Evolutionary conservation across 2,329 filamentous ascomycete genomes (phyloP), one percentile per base, ranked within the genome.

Genomic region (Cordyceps tenuipes): DNA sequence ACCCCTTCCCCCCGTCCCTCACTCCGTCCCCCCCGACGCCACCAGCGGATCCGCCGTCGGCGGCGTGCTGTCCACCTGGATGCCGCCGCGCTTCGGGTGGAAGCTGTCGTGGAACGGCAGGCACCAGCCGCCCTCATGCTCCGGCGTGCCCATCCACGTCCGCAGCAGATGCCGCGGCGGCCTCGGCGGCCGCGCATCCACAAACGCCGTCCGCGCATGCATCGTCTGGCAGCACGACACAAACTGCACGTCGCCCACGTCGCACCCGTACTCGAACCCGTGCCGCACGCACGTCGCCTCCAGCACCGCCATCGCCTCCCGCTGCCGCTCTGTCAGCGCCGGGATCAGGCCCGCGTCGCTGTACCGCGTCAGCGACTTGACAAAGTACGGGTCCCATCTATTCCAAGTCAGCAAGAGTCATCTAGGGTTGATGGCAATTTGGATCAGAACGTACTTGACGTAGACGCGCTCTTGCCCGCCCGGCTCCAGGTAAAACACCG

Each of bases 381-480:
- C 84, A 71, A 88, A 96, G 80, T 96, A 95, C 1, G 91, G 91
- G 69, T 96, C 91, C 85, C 88, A 95, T 79, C 95, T n/a, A n/a
- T n/a, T n/a, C n/a, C n/a, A n/a, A n/a, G n/a, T n/a, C n/a, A n/a
- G n/a, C n/a, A n/a, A n/a, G n/a, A n/a, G n/a, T n/a, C n/a, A n/a
- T n/a, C n/a, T n/a, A n/a, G n/a, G n/a, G n/a, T n/a, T n/a, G n/a
- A n/a, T n/a, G n/a, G n/a, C n/a, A n/a, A n/a, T n/a, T n/a, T n/a
- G n/a, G n/a, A n/a, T n/a, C n/a, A n/a, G 39, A 6, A 23, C 57
- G n/a, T 47, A 94, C 79, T 94, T 94, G 70, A 83, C 86, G 54
- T 70, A 71, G n/a, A 71, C 64, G 19, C 69, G 74, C 52, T 80
- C 79, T 84, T 79, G 2, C 81, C 80, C 21, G 51, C 50, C 49